Evolutionary conservation across 2,329 filamentous ascomycete genomes (phyloP).

Genomic region (Fusarium coffeatum): DNA sequence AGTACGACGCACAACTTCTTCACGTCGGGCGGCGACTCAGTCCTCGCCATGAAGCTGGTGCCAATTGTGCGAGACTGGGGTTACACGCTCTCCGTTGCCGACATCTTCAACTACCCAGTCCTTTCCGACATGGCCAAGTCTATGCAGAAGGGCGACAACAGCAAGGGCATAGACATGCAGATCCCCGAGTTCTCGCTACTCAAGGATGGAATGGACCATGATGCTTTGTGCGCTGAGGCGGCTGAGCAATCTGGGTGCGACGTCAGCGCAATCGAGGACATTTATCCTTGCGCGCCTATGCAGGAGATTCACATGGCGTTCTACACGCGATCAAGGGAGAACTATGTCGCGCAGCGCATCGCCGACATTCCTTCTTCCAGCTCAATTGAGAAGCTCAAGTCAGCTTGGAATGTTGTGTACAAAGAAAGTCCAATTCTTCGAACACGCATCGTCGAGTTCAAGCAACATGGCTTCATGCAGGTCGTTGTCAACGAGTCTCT

Average conservation of each 20-base stretch:
- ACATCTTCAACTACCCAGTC: conserved; percentile 58
- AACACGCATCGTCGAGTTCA: conserved; percentile 60
- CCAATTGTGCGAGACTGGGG: conserved; percentile 54
- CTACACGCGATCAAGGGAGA: conserved; percentile 60
- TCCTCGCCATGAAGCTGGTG: conserved; percentile 63
- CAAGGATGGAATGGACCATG: conserved; percentile 42
- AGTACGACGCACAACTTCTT: conserved; percentile 58
- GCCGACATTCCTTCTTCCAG: conserved; percentile 52
- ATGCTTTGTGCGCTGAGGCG: conserved; percentile 50
- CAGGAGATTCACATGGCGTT: conserved; percentile 66
- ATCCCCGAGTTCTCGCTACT: conserved; percentile 56
- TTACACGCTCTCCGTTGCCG: conserved; percentile 58
- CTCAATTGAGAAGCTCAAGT: conserved; percentile 52
- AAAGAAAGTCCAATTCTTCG: conserved; percentile 56
- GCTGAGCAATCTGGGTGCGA: conserved; percentile 48
- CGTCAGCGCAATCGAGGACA: conserved; percentile 56
- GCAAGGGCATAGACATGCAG: conserved; percentile 36
- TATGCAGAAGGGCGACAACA: conserved; percentile 41
- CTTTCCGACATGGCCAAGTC: conserved; percentile 58
- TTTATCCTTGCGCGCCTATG: conserved; percentile 65
- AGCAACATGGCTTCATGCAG: conserved; percentile 55
- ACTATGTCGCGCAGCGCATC: conserved; percentile 63
- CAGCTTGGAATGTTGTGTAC: conserved; percentile 56
- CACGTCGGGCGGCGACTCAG: conserved; percentile 61
- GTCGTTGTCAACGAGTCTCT: conserved; percentile 57